Base-by-base conservation (phyloP, 2,329 filamentous ascomycete genomes). In the Nemania sp. region DNA sequence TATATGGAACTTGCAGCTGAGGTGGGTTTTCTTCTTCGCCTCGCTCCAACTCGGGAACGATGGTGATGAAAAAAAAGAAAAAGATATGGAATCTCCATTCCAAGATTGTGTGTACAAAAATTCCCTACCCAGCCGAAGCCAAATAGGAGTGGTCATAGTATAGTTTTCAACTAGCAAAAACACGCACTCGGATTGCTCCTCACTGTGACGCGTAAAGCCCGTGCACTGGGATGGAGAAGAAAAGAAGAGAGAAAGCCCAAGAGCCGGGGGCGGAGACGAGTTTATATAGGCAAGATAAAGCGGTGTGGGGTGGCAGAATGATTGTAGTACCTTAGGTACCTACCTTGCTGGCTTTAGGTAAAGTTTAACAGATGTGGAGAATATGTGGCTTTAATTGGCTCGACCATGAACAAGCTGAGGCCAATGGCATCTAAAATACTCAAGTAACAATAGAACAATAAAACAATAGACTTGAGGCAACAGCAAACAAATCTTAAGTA, bases 121-220 rank as follows among this genome's bases (percentile, higher is more conserved):
- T 93, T 91, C 90, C 86, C 87, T 84, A 83, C 88, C 87, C 86
- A 85, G 87, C 61, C 84, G 84, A 86, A 87, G 87, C 90, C 88
- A 87, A 86, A 76, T 82, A 86, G 85, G 85, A 94, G 91, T 86
- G 86, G 91, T 93, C 91, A 92, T 88, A 86, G 85, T 86, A 85
- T 92, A 92, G 90, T 92, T 92, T 92, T 92, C 90, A 93, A 92
- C 90, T 92, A 93, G 91, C 91, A 93, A 93, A 92, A 93, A 93
- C 87, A 87, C 88, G 87, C 88, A 89, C 90, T 93, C 92, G 89
- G 92, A 93, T 89, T 87, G 89, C 90, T 93, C 91, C 89, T 93
- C 91, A 93, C 89, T 91, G 90, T 88, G 88, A 90, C 88, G 88
- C 89, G 87, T 92, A 91, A 91, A 88, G 90, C 91, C 90, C 89